phyloP scores from a whole-genome alignment of 371 early-diverging fungal species.

The Syncephalis plumigaleata region DNA sequence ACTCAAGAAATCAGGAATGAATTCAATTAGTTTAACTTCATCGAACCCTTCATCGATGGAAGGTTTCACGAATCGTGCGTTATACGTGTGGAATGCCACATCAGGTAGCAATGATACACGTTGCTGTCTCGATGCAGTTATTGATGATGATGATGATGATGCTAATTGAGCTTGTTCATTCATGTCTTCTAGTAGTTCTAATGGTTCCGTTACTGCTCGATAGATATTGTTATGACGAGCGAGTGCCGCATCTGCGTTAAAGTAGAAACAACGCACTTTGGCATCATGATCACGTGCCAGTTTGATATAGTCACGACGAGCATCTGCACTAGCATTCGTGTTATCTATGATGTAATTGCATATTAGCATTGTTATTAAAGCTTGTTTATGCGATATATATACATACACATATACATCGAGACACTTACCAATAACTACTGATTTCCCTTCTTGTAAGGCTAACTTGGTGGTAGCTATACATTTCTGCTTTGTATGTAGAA shows the following conservation, averaged over 20 bases:
- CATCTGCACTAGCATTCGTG: conserved; percentile 52
- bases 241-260: conserved; percentile 36
- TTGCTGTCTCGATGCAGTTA: no score
- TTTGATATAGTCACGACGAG: conserved; percentile 41
- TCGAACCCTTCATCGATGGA: conserved; percentile 6
- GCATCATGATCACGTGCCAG: conserved; percentile 34
- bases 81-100: conserved; percentile 1
- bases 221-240: conserved; percentile 64
- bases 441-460: conserved; percentile 27
- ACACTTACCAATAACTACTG: conserved; percentile 38
- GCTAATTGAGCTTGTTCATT: no score
- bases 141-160: no score
- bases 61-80: conserved; percentile 4
- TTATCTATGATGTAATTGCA: conserved; percentile 36
- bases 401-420: not conserved
- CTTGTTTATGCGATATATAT: no score
- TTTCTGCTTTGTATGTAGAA: conserved; percentile 47
- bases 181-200: not conserved
- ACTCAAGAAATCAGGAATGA: conserved; percentile 1
- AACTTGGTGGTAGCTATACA: conserved; percentile 36
- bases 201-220: conserved; percentile 16
- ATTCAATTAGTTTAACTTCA: conserved; percentile 5
- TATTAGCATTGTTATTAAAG: no score
- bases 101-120: conserved; percentile 2
- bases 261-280: conserved; percentile 47